Evolutionary conservation across 805 yeast genomes (phyloP), one percentile per base, ranked within the genome.

Genomic region (Kuraishia piskuri): DNA sequence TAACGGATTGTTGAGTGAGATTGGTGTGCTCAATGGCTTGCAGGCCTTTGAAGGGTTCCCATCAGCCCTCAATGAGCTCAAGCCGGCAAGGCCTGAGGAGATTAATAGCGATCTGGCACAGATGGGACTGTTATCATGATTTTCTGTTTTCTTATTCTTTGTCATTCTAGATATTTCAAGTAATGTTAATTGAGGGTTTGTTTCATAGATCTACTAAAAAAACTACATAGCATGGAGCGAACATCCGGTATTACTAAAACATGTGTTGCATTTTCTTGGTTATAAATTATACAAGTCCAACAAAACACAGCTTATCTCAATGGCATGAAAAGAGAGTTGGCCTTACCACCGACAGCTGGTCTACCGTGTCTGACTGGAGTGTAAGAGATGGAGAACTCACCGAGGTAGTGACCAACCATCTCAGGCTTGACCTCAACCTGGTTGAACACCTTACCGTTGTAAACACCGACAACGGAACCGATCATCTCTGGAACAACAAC

Each of bases 371-470:
- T 90, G 76, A 92, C 97, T 75, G 99, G 99, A 78, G 96, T 88
- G 85, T 94, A 94, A 70, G 99, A 83, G 80, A 94, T 94, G 72
- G 99, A 92, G 90, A 94, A 94, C 84, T 94, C 99, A 82, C 97
- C 99, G 71, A 94, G 88, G 95, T 94, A 94, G 88, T 92, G 97
- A 76, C 99, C 98, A 75, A 92, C 91, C 99, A 94, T 94, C 84
- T 94, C 99, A 72, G 99, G 97, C 78, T 82, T 90, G 80, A 94
- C 81, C 79, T 94, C 99, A 77, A 94, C 97, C 70, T 86, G 88
- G 96, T 92, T 92, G 96, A 94, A 94, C 68, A 82, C 89, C 84
- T 94, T 94, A 82, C 99, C 99, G 86, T 94, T 94, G 96, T 94
- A 94, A 69, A 94, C 88, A 81, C 97, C 97, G 68, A 94, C 85